Percentiles rank a stretch among this genome's conserved stretches.
Evolutionary conservation across 164 flowering plant genomes (phyloP).

Genomic region (Kalanchoe fedtschenkoi): DNA sequence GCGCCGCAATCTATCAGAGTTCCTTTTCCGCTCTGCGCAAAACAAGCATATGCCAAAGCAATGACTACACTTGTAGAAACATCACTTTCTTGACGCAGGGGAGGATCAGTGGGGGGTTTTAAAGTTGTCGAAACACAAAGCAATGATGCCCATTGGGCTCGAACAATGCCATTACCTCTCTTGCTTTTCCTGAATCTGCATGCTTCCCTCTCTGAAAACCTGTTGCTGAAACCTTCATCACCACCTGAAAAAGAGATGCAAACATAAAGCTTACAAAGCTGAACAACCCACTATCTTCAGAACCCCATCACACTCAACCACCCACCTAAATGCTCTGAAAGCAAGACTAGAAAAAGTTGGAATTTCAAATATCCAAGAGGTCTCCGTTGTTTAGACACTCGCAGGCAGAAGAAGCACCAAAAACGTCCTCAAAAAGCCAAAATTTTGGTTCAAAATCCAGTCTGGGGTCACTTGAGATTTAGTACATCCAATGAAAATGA

Average conservation of each 20-base stretch:
- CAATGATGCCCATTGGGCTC: constrained; percentile 19
- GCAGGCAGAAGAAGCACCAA: no score
- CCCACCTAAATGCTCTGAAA: background rate
- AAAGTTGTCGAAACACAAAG: constrained; percentile 35
- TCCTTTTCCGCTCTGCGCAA: constrained; percentile 52
- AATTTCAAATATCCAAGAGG: no score
- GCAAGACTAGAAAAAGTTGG: background rate
- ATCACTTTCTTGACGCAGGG: background rate
- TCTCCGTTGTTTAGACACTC: no score
- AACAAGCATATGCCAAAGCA: background rate
- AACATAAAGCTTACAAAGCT: constrained; percentile 30
- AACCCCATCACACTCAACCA: background rate
- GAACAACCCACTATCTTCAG: background rate
- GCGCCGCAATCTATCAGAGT: constrained; percentile 44
- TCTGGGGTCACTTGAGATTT: background rate
- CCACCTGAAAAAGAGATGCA: constrained; percentile 53
- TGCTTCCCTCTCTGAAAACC: constrained; percentile 52
- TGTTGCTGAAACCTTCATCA: constrained; percentile 77
- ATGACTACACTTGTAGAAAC: background rate
- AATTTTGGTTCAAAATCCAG: background rate
- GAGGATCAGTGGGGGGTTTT: constrained; percentile 3
- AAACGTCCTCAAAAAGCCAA: background rate
- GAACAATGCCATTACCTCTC: constrained; percentile 66
- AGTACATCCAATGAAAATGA: background rate
- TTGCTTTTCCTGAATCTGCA: constrained; percentile 88